Conservation (phyloP, 176 grass and related monocot genomes). For the Rhynchospora breviuscula region DNA sequence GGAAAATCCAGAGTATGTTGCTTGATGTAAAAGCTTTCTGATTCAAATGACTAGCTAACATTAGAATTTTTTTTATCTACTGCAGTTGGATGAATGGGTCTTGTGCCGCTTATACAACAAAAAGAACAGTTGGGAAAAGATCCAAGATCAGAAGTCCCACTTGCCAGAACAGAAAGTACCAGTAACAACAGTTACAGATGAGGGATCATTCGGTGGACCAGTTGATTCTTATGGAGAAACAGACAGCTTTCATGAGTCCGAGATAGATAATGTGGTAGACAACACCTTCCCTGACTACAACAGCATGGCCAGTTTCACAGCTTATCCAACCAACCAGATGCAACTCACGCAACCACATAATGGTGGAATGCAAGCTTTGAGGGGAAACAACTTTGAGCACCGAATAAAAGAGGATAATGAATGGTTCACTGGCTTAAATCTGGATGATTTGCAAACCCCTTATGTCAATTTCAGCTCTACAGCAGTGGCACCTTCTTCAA, state of each 20-base stretch:
- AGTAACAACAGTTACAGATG: background rate
- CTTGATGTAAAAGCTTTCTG: background rate
- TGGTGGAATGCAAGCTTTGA: background rate
- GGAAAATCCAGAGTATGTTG: background rate
- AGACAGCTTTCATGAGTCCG: slow-evolving; percentile 12
- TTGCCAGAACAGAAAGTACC: background rate
- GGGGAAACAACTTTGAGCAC: background rate
- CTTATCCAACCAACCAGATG: slow-evolving; percentile 8
- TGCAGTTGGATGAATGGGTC: slow-evolving; percentile 43
- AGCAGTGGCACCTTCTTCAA: background rate
- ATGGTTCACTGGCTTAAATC: slow-evolving; percentile 5
- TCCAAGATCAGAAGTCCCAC: background rate
- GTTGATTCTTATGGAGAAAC: slow-evolving; percentile 10
- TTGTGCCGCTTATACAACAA: slow-evolving; percentile 45
- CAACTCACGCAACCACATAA: background rate
- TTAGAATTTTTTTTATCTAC: background rate
- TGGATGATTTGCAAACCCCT: slow-evolving; percentile 24
- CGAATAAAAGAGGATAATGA: slow-evolving; percentile 16
- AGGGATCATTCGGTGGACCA: background rate
- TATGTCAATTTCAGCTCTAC: background rate
- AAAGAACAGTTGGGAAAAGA: slow-evolving; percentile 23
- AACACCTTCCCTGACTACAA: slow-evolving; percentile 7
- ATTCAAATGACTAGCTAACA: background rate
- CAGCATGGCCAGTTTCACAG: background rate
- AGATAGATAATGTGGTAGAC: slow-evolving; percentile 9